Percentiles rank a stretch among this genome's conserved stretches.
Conservation (phyloP, 495 filamentous ascomycete genomes). For the Lasiosphaeris hirsuta region DNA sequence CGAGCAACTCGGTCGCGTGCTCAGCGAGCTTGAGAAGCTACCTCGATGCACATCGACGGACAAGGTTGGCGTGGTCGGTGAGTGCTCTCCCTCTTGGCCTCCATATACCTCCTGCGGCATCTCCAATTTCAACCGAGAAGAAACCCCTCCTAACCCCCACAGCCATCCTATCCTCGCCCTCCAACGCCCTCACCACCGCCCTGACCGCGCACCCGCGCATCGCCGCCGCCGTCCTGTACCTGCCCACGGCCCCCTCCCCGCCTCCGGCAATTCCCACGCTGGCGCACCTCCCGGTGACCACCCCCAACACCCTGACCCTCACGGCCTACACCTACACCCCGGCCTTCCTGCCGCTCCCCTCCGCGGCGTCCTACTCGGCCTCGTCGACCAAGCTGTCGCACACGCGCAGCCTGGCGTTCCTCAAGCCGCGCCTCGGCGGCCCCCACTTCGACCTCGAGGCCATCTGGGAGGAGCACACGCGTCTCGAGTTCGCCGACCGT, state of each 20-base stretch:
- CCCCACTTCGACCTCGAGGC: constrained; percentile 58
- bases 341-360: constrained; percentile 41
- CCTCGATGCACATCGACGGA: constrained; percentile 27
- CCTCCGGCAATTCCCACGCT: constrained; percentile 8
- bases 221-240: constrained; percentile 34
- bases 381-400: constrained; percentile 44
- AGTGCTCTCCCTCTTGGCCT: constrained; percentile 8
- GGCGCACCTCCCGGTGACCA: constrained; percentile 15
- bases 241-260: neutral
- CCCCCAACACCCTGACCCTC: neutral
- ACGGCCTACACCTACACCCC: constrained; percentile 31
- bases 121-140: too few relatives aligned
- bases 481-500: constrained; percentile 51
- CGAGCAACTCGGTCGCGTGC: constrained; percentile 11
- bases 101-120: too few relatives aligned
- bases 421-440: constrained; percentile 49
- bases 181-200: neutral
- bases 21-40: constrained; percentile 24
- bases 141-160: too few relatives aligned
- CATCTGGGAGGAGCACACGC: constrained; percentile 60
- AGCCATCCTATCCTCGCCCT: too few relatives aligned
- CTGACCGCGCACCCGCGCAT: constrained; percentile 24
- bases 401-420: constrained; percentile 48
- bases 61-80: constrained; percentile 36
- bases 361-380: constrained; percentile 36